Evolutionary conservation across 805 yeast genomes (phyloP).

Genomic region (Lipomyces sp.): DNA sequence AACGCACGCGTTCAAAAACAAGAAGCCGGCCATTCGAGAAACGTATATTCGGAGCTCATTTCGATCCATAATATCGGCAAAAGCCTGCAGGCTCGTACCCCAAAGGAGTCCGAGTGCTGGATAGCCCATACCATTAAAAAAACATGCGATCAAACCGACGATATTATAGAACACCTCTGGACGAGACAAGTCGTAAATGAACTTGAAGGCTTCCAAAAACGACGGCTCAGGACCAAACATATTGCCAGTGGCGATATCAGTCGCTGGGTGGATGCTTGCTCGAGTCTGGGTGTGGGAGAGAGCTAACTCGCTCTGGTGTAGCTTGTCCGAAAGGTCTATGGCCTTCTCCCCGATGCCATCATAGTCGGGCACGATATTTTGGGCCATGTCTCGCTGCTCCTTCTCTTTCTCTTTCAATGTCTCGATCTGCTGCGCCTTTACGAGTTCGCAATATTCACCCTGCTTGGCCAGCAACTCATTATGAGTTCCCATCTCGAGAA

Average conservation of each 20-base stretch:
- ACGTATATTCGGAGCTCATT: constrained; percentile 18
- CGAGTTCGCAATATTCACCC: constrained; percentile 42
- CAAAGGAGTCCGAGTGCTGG: constrained; percentile 34
- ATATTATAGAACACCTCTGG: constrained; percentile 31
- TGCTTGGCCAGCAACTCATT: constrained; percentile 39
- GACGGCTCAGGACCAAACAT: constrained; percentile 14
- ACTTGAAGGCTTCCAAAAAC: constrained; percentile 21
- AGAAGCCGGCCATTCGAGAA: constrained; percentile 35
- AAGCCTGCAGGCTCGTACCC: constrained; percentile 28
- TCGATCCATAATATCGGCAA: constrained; percentile 17
- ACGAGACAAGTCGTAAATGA: constrained; percentile 30
- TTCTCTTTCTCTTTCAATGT: constrained; percentile 27
- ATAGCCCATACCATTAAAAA: constrained; percentile 35
- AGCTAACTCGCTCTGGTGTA: background rate
- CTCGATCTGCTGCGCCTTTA: constrained; percentile 42
- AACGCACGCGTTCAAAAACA: constrained; percentile 31
- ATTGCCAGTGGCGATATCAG: constrained; percentile 9
- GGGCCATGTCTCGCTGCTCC: constrained; percentile 18
- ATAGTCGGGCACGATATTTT: background rate
- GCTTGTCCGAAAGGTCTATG: constrained; percentile 20
- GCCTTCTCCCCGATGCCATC: constrained; percentile 28
- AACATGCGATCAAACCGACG: constrained; percentile 28
- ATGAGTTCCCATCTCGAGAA: constrained; percentile 50
- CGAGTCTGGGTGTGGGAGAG: constrained; percentile 26
- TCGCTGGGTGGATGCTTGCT: background rate